A percentile compares a stretch with the other conserved stretches of the same genome.
Conservation (phyloP, 2,329 filamentous ascomycete species). For the Aspergillus persii region DNA sequence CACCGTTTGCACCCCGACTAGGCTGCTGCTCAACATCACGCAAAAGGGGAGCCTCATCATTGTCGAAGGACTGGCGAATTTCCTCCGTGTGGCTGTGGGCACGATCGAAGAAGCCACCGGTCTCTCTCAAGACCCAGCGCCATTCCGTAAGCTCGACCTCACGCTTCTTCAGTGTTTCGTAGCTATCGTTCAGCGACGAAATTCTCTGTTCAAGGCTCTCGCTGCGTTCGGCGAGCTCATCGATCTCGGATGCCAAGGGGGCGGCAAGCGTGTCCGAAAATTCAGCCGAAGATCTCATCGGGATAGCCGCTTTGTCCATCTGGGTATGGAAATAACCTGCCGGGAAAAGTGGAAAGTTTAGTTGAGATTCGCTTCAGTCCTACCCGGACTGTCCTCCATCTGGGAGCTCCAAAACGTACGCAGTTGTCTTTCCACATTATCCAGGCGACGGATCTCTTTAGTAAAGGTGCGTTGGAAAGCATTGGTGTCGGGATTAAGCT, state of each 20-base stretch:
- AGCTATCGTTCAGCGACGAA: conserved; percentile 91
- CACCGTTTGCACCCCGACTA: conserved; percentile 58
- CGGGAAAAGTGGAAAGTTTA: background rate
- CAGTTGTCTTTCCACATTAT: conserved; percentile 97
- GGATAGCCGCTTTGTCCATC: conserved; percentile 89
- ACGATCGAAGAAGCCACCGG: conserved; percentile 94
- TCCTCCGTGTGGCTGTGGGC: conserved; percentile 96
- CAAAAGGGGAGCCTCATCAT: conserved; percentile 89
- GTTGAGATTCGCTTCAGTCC: background rate
- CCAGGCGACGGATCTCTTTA: conserved; percentile 92
- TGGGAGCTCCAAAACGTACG: conserved; percentile 57
- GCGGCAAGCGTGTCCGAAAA: conserved; percentile 83
- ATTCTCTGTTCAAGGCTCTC: conserved; percentile 91
- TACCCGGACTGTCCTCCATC: background rate
- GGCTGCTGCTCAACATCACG: conserved; percentile 86
- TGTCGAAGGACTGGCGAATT: conserved; percentile 80
- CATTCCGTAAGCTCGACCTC: conserved; percentile 97
- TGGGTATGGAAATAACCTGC: conserved; percentile 88
- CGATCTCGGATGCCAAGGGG: conserved; percentile 90
- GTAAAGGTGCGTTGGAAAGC: conserved; percentile 98
- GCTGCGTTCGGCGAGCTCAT: conserved; percentile 88
- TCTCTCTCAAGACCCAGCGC: conserved; percentile 96
- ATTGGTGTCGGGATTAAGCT: conserved; percentile 90
- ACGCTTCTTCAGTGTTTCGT: conserved; percentile 96
- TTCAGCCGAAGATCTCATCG: conserved; percentile 85